Base-by-base conservation (phyloP, 2,329 filamentous ascomycete genomes). In the Chaetomiaceae sp. region DNA sequence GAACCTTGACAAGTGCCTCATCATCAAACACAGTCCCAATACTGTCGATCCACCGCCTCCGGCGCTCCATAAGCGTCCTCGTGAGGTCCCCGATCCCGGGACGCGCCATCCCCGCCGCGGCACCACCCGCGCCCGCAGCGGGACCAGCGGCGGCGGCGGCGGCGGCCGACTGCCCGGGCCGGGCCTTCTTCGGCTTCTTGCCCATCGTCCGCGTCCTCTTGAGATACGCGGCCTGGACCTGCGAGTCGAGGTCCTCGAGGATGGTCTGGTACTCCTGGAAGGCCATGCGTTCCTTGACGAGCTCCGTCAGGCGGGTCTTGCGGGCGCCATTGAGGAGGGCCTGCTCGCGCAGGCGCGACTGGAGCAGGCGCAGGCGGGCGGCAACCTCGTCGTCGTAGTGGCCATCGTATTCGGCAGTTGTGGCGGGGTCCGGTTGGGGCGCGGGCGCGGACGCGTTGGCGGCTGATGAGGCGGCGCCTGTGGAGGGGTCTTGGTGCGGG, bases 241-340 rank as follows among this genome's bases (percentile, higher is more conserved):
- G 93, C 37, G 85, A 83, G 73, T 99, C 93, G 19, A 99, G 83
- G 66, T 99, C 93, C 66, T 99, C 93, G 44, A 95, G 85, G 61
- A 99, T 99, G 50, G 90, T 96, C 67, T 86, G 87, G 73, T 96
- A 99, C 67, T 99, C 93, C 65, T 99, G 93, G 70, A 93, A 85
- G 0, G 93, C 93, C 82, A 99, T 92, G 58, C 89, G 85, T 66
- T 96, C 91, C 61, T 90, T 87, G 7, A 93, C 89, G 23, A 96
- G 78, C 33, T 96, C 91, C 1, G 89, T 83, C 10, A 99, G 76
- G 2, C 91, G 82, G 6, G 89, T 78, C 70, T 97, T 97, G 56
- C 90, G 86, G 5, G 92, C 89, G 34, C 91, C 92, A 66, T 99
- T 99, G 68, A 87, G 74, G 50, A 95, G 82, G 66, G 87, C 87